phyloP scores from a whole-genome alignment of 2,329 filamentous ascomycete genomes.

The Dryadomyces quercus-mongolicae region DNA sequence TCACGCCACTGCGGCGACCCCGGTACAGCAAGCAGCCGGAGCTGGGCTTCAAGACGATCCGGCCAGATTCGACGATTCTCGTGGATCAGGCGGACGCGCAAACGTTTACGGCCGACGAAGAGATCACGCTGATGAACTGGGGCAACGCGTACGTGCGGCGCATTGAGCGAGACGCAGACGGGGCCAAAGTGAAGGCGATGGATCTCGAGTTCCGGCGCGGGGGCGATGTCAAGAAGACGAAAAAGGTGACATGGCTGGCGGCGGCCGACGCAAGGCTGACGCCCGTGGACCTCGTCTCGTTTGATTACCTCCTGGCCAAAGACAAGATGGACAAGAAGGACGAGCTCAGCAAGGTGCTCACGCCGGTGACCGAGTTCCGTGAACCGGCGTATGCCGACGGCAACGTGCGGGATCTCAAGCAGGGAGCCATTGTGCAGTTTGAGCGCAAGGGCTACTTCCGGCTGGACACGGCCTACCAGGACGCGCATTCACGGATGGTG shows the following conservation, averaged over 20 bases:
- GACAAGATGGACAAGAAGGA: background rate
- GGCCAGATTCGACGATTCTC: background rate
- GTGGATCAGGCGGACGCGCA: background rate
- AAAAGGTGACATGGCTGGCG: too few relatives aligned
- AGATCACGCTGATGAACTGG: background rate
- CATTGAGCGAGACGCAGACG: too few relatives aligned
- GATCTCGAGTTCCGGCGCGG: too few relatives aligned
- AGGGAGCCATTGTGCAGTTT: conserved; percentile 85
- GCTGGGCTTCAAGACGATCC: too few relatives aligned
- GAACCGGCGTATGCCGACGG: conserved; percentile 67
- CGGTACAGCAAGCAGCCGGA: too few relatives aligned
- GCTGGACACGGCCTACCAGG: conserved; percentile 52
- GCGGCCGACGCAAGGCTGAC: too few relatives aligned
- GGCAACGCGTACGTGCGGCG: too few relatives aligned
- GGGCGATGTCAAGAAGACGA: too few relatives aligned
- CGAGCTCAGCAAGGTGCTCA: background rate
- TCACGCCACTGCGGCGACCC: too few relatives aligned
- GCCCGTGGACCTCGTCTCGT: too few relatives aligned
- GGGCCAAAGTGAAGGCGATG: too few relatives aligned
- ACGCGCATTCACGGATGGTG: conserved; percentile 22
- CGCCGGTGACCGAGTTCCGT: conserved; percentile 54
- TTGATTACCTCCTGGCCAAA: background rate
- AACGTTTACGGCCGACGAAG: background rate
- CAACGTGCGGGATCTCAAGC: conserved; percentile 65
- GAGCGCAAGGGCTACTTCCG: conserved; percentile 87